phyloP scores from a whole-genome alignment of 768 basidiomycete species.

The Pleurotus djamor region DNA sequence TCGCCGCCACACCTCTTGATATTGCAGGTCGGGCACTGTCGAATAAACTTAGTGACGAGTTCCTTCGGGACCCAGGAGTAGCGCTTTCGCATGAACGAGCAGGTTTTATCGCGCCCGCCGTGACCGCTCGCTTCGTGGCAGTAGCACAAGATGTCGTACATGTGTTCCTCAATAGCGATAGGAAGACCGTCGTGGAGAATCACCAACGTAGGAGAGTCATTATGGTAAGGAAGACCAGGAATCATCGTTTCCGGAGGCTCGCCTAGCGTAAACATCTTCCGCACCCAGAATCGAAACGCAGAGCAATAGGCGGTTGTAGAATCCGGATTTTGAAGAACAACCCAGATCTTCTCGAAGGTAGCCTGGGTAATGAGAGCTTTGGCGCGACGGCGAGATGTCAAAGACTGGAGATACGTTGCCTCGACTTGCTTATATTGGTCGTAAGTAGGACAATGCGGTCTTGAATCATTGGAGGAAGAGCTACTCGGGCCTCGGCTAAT shows the following conservation, averaged over 20 bases:
- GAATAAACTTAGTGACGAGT: constrained; percentile 76
- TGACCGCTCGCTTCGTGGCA: constrained; percentile 67
- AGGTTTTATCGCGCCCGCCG: constrained; percentile 81
- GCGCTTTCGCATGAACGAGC: constrained; percentile 56
- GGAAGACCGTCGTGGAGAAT: constrained; percentile 71
- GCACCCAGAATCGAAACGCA: constrained; percentile 82
- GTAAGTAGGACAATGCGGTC: constrained; percentile 46
- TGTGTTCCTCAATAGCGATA: constrained; percentile 74
- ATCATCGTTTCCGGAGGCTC: constrained; percentile 16
- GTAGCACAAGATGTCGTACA: constrained; percentile 76
- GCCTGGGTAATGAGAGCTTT: constrained; percentile 74
- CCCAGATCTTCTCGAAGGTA: constrained; percentile 73
- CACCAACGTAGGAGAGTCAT: constrained; percentile 25
- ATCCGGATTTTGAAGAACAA: constrained; percentile 52
- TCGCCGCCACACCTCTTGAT: constrained; percentile 36
- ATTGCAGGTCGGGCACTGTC: constrained; percentile 75
- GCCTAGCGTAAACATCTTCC: constrained; percentile 72
- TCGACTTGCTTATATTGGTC: constrained; percentile 60
- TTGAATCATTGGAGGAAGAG: background rate
- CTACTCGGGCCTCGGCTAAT: background rate
- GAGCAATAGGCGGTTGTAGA: constrained; percentile 46
- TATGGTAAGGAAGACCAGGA: constrained; percentile 12
- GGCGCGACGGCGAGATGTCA: constrained; percentile 51
- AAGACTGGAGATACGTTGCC: constrained; percentile 51
- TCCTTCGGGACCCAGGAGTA: constrained; percentile 89